Base-by-base conservation (phyloP, 805 yeast genomes). In the Cyberlindnera nakhonratchasimensis region DNA sequence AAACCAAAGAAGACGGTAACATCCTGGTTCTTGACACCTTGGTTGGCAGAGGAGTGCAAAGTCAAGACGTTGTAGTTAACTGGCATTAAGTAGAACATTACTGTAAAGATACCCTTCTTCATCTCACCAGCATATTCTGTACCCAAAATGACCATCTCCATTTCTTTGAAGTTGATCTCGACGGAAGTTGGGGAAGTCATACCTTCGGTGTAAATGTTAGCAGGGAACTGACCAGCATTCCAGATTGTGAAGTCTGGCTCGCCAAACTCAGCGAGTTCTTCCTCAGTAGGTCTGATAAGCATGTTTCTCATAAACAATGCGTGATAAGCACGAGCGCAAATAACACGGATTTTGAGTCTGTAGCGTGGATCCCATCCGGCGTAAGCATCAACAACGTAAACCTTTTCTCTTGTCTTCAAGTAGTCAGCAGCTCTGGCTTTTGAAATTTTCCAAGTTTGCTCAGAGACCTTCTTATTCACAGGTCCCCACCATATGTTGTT, bases 301-400 rank as follows among this genome's bases (percentile, higher is more conserved):
- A 91, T 91, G 67, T 91, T 91, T 62, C 95, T 84, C 99, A 91
- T 91, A 74, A 91, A 91, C 57, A 91, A 71, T 17, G 98, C 98
- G 64, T 91, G 99, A 76, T 91, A 91, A 43, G 99, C 98, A 67
- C 99, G 82, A 47, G 98, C 97, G 73, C 97, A 90, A 42, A 90
- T 91, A 52, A 90, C 82, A 70, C 98, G 80, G 46, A 90, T 95
- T 74, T 91, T 91, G 66, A 90, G 79, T 72, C 98, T 80, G 80
- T 91, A 91, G 62, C 87, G 82, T 62, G 97, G 96, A 67, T 91
- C 99, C 99, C 99, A 91, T 53, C 99, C 99, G 36, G 98, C 99
- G 64, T 67, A 91, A 11, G 98, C 98, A 63, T 91, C 99, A 53
- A 91, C 89, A 51, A 91, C 90, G 69, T 85, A 91, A 59, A 93